phyloP scores from a whole-genome alignment of 73 alveolate species.

The Durusdinium trenchii region DNA sequence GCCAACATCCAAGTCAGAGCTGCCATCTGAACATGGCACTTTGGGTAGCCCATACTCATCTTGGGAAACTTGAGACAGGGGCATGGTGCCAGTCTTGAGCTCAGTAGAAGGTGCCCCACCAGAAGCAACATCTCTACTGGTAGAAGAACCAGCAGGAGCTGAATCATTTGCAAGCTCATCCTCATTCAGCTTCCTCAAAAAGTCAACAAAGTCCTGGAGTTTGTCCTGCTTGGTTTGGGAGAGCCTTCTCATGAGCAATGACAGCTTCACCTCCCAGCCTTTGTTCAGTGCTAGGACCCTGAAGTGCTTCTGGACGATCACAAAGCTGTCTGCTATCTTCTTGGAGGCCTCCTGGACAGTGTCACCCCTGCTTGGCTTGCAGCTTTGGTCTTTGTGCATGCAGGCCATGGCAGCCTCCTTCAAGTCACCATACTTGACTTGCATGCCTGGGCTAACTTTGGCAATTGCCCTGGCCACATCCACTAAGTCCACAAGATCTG shows the following conservation, averaged over 20 bases:
- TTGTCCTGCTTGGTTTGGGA: background rate
- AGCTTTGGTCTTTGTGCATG: background rate
- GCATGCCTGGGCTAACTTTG: background rate
- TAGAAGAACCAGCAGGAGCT: background rate
- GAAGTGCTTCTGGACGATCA: background rate
- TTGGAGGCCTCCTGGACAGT: background rate
- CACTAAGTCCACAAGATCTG: background rate
- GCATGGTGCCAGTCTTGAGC: background rate
- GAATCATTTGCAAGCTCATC: background rate
- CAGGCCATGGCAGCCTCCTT: background rate
- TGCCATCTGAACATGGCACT: background rate
- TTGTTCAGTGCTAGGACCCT: background rate
- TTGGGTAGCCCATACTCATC: conserved; percentile 13
- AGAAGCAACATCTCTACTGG: background rate
- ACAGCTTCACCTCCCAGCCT: background rate
- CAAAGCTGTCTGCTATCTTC: background rate
- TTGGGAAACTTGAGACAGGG: conserved; percentile 1
- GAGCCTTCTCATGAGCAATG: background rate
- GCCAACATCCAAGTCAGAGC: background rate
- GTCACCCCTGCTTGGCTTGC: background rate
- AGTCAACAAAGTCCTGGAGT: conserved; percentile 18
- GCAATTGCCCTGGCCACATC: background rate
- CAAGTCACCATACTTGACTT: background rate
- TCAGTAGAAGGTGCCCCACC: background rate
- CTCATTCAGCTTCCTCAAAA: background rate